Percentiles rank a stretch among this genome's conserved stretches.
Evolutionary conservation across 306 rosid species (phyloP).

Genomic region (Pyrus betulifolia): DNA sequence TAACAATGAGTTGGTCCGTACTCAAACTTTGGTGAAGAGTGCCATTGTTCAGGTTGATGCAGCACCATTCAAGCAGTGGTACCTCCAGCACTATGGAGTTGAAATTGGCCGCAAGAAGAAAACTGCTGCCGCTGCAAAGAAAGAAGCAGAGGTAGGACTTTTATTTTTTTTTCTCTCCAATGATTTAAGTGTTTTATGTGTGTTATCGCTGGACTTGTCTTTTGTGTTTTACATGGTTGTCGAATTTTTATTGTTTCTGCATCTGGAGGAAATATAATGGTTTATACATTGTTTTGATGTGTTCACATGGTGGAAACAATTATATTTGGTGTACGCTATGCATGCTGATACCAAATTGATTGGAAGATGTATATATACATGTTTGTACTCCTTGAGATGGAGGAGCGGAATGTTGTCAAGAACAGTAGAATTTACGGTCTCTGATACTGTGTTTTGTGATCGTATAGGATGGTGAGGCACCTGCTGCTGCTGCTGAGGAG

Average conservation of each 20-base stretch:
- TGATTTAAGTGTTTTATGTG: not conserved
- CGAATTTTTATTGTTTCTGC: not conserved
- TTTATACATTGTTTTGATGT: not conserved
- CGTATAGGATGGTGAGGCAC: slow-evolving; percentile 36
- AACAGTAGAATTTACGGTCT: not conserved
- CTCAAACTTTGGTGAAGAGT: slow-evolving; percentile 58
- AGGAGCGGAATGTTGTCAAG: not conserved
- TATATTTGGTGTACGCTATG: not conserved
- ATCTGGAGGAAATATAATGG: not conserved
- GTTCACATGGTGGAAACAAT: not conserved
- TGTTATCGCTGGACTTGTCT: not conserved
- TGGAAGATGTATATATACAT: not conserved
- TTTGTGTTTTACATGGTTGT: not conserved
- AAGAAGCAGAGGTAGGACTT: slow-evolving; percentile 48
- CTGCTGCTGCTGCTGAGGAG: slow-evolving; percentile 32
- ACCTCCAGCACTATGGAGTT: slow-evolving; percentile 54
- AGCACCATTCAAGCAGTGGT: slow-evolving; percentile 66
- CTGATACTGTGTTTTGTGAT: not conserved
- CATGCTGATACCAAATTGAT: not conserved
- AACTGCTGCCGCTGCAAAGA: slow-evolving; percentile 31
- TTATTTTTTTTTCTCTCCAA: not conserved
- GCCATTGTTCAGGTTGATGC: slow-evolving; percentile 68
- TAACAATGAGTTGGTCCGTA: slow-evolving; percentile 59
- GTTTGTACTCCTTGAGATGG: not conserved
- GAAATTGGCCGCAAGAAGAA: slow-evolving; percentile 64